Percentiles rank a stretch among this genome's conserved stretches.
phyloP scores from a whole-genome alignment of 305 asterid species.

The Nicotiana rustica region DNA sequence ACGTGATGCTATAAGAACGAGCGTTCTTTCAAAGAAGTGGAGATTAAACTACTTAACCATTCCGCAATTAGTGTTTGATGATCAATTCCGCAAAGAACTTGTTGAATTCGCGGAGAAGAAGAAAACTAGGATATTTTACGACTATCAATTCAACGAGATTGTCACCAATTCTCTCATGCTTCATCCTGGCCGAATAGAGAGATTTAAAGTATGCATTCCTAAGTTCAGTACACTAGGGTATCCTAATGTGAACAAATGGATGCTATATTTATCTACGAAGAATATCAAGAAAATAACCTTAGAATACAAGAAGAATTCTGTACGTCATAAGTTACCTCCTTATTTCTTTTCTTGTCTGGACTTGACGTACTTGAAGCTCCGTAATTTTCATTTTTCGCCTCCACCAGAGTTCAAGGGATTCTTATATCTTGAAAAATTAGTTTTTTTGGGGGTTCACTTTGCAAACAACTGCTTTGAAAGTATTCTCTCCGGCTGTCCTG shows the following conservation, averaged over 20 bases:
- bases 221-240: too few species aligned
- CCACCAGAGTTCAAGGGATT: neutral
- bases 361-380: neutral
- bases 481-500: neutral
- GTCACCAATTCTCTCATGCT: constrained; percentile 7
- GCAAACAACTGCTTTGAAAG: neutral
- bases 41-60: neutral
- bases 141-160: neutral
- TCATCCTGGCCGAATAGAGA: neutral
- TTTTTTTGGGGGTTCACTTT: neutral
- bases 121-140: neutral
- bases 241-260: constrained; percentile 4
- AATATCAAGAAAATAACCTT: neutral
- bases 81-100: neutral
- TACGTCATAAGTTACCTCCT: neutral
- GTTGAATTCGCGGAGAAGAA: neutral
- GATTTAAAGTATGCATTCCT: neutral
- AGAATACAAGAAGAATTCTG: neutral
- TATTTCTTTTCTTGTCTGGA: neutral
- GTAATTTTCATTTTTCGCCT: neutral
- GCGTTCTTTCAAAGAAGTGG: neutral
- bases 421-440: neutral
- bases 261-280: neutral
- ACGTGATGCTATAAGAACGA: neutral
- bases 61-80: neutral